A percentile compares a stretch with the other conserved stretches of the same genome.
Evolutionary conservation across 768 basidiomycete genomes (phyloP).

Genomic region (Amanita subjunquillea): DNA sequence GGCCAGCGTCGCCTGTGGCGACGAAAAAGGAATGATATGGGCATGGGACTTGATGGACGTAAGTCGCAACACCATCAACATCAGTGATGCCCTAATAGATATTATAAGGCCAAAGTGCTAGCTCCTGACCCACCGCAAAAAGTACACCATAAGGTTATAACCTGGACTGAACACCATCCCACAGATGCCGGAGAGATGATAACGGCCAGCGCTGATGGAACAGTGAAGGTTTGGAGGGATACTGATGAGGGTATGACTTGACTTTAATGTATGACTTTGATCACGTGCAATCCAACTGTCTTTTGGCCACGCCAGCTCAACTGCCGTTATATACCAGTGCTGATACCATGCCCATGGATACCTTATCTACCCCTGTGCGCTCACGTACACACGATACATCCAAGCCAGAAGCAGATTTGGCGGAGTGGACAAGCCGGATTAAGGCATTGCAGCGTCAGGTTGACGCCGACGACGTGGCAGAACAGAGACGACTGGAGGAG

Average conservation of each 20-base stretch:
- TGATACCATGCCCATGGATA: not conserved
- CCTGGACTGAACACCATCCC: constrained; percentile 90
- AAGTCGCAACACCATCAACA: constrained; percentile 11
- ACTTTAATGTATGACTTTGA: not conserved
- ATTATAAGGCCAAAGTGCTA: constrained; percentile 53
- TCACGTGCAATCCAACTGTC: constrained; percentile 1
- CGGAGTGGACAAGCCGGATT: constrained; percentile 77
- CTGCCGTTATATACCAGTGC: not conserved
- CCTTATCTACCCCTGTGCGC: not conserved
- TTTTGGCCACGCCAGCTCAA: not conserved
- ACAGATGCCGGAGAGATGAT: constrained; percentile 73
- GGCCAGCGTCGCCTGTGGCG: constrained; percentile 74
- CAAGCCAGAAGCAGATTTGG: constrained; percentile 54
- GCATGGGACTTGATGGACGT: constrained; percentile 92
- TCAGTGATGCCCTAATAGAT: constrained; percentile 5
- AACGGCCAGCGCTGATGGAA: constrained; percentile 86
- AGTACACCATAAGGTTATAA: constrained; percentile 75
- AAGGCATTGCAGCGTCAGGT: constrained; percentile 73
- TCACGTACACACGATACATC: constrained; percentile 26
- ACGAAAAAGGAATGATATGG: constrained; percentile 86
- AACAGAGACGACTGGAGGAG: constrained; percentile 57
- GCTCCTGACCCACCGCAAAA: constrained; percentile 67
- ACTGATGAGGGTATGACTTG: constrained; percentile 13
- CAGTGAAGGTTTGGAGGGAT: constrained; percentile 80
- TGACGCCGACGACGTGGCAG: constrained; percentile 71